Percentiles rank a stretch among this genome's conserved stretches.
Conservation (phyloP, 306 rosid genomes). For the Carpinus fangiana region DNA sequence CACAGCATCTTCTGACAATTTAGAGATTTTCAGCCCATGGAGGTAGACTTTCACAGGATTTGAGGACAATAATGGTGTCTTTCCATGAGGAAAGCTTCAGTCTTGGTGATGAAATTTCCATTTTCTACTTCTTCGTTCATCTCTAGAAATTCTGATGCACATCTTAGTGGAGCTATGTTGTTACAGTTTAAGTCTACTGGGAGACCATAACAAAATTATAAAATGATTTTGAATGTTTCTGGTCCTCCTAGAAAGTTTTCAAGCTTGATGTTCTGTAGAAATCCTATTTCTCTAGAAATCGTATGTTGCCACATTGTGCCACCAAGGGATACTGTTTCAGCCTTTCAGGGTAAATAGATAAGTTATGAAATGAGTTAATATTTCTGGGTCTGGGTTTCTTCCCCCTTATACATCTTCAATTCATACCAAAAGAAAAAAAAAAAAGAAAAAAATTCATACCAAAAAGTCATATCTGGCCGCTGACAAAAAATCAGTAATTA, state of each 20-base stretch:
- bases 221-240: slow-evolving; percentile 62
- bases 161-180: slow-evolving; percentile 79
- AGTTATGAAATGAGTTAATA: slow-evolving; percentile 18
- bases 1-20: slow-evolving; percentile 86
- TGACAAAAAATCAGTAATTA: background rate
- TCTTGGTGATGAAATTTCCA: slow-evolving; percentile 77
- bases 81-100: slow-evolving; percentile 93
- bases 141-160: slow-evolving; percentile 88
- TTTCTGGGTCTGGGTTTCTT: background rate
- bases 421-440: no score
- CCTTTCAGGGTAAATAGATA: slow-evolving; percentile 27
- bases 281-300: slow-evolving; percentile 2
- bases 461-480: background rate
- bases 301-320: slow-evolving; percentile 85
- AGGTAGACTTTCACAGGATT: slow-evolving; percentile 70
- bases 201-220: slow-evolving; percentile 87
- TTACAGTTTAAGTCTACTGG: slow-evolving; percentile 68
- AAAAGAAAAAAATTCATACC: no score
- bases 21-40: slow-evolving; percentile 97
- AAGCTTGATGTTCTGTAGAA: slow-evolving; percentile 48
- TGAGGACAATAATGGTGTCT: slow-evolving; percentile 74
- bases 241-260: slow-evolving; percentile 87
- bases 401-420: background rate
- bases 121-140: slow-evolving; percentile 90
- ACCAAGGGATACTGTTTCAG: slow-evolving; percentile 69